Conservation (phyloP, 129 eudicot genomes). For the Heracleum sosnowskyi region DNA sequence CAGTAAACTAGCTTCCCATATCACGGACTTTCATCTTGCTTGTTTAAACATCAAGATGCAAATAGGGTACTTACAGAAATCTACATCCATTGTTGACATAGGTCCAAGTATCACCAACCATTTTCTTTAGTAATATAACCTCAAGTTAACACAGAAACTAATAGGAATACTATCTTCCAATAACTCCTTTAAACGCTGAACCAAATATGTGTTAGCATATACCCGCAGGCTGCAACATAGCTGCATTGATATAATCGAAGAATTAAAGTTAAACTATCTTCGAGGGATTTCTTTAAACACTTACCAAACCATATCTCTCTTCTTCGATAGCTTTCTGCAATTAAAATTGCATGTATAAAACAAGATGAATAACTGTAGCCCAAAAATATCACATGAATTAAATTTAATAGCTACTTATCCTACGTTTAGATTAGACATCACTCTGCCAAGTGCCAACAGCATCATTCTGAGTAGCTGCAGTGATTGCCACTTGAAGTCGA, state of each 20-base stretch:
- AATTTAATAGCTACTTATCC: background rate
- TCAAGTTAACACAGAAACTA: background rate
- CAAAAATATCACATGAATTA: background rate
- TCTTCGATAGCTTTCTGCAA: slow-evolving; percentile 75
- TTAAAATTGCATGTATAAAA: slow-evolving; percentile 7
- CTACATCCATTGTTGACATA: background rate
- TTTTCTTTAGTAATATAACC: background rate
- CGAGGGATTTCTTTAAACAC: slow-evolving; percentile 14
- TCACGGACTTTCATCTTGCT: background rate
- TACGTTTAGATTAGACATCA: slow-evolving; percentile 72
- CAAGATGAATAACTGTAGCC: background rate
- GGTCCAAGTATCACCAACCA: background rate
- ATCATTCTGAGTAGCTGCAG: slow-evolving; percentile 82
- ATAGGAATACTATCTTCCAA: background rate
- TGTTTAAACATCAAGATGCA: background rate
- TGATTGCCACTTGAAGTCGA: slow-evolving; percentile 84
- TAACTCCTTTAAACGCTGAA: background rate
- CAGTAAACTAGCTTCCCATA: background rate
- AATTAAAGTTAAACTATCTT: background rate
- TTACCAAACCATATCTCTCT: slow-evolving; percentile 79
- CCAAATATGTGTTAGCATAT: background rate
- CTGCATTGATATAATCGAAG: background rate
- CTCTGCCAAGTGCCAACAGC: slow-evolving; percentile 81
- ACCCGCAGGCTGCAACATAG: background rate
- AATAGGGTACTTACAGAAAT: background rate